Conservation (phyloP, 768 basidiomycete species). For the Boletus coccyginus region DNA sequence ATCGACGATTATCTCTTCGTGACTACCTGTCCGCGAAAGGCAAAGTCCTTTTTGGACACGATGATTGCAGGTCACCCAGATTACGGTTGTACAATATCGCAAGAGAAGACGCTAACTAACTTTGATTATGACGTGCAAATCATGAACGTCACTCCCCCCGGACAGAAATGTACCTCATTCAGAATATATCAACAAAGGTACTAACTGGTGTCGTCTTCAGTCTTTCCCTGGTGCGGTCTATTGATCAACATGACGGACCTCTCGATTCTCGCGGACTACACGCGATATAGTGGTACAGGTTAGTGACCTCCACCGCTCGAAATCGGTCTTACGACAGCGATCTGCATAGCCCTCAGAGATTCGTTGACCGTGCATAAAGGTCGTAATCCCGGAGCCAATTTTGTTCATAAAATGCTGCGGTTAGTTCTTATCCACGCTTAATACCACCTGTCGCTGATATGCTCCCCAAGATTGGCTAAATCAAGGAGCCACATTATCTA, state of each 20-base stretch:
- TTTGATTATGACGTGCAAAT: constrained; percentile 64
- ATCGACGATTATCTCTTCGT: constrained; percentile 96
- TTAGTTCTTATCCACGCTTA: constrained; percentile 34
- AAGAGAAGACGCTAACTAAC: constrained; percentile 86
- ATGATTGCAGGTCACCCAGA: constrained; percentile 89
- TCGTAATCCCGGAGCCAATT: constrained; percentile 60
- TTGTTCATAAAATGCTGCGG: constrained; percentile 74
- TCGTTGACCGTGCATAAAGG: constrained; percentile 71
- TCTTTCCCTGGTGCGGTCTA: constrained; percentile 93
- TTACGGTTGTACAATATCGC: constrained; percentile 89
- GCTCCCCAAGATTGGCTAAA: constrained; percentile 56
- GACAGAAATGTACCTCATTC: constrained; percentile 38
- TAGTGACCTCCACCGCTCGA: constrained; percentile 18
- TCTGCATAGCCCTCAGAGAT: constrained; percentile 53
- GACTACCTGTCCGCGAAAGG: constrained; percentile 61
- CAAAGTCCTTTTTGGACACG: constrained; percentile 62
- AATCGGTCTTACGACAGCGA: background rate
- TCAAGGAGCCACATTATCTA: constrained; percentile 78
- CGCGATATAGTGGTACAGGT: constrained; percentile 64
- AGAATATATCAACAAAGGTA: background rate
- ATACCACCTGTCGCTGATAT: constrained; percentile 2
- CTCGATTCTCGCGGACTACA: constrained; percentile 77
- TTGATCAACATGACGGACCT: constrained; percentile 73
- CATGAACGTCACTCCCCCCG: constrained; percentile 50
- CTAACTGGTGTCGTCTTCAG: constrained; percentile 36